Evolutionary conservation across 192 early-diverging fungal genomes (phyloP).

Genomic region (Umbelopsis isabellina): DNA sequence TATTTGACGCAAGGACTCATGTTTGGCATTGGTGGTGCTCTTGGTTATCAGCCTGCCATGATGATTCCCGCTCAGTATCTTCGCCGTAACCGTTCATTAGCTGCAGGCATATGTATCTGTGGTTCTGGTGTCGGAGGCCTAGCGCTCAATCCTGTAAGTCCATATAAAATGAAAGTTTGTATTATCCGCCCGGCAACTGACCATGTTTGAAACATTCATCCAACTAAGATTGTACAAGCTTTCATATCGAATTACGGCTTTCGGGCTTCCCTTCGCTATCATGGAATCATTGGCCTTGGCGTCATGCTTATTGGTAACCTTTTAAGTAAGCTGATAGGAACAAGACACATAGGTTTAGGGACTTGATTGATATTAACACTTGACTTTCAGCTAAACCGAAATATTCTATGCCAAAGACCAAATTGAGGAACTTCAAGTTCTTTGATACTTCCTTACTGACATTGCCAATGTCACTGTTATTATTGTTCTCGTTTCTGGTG

Average conservation of each 20-base stretch:
- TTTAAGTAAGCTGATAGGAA: neutral
- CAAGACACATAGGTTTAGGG: neutral
- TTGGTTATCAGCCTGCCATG: slow-evolving; percentile 62
- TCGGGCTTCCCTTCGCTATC: slow-evolving; percentile 31
- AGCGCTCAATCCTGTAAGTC: slow-evolving; percentile 50
- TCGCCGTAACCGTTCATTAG: slow-evolving; percentile 55
- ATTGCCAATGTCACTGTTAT: neutral
- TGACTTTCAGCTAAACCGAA: slow-evolving; percentile 7
- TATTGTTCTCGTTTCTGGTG: slow-evolving; percentile 31
- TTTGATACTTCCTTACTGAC: slow-evolving; percentile 21
- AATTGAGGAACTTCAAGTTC: neutral
- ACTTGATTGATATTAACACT: neutral
- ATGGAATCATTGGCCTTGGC: slow-evolving; percentile 30
- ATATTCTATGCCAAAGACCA: neutral
- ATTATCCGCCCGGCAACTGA: neutral
- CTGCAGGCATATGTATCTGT: slow-evolving; percentile 65
- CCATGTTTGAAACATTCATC: neutral
- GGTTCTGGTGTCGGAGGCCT: slow-evolving; percentile 72
- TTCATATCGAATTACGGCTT: slow-evolving; percentile 34
- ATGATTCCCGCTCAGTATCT: slow-evolving; percentile 70
- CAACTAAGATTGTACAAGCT: neutral
- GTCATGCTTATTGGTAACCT: neutral
- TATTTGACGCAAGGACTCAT: slow-evolving; percentile 67
- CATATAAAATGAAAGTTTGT: neutral
- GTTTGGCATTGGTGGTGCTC: slow-evolving; percentile 59